A percentile compares a stretch with the other conserved stretches of the same genome.
Evolutionary conservation across 768 basidiomycete genomes (phyloP).

Genomic region (Epithele typhae): DNA sequence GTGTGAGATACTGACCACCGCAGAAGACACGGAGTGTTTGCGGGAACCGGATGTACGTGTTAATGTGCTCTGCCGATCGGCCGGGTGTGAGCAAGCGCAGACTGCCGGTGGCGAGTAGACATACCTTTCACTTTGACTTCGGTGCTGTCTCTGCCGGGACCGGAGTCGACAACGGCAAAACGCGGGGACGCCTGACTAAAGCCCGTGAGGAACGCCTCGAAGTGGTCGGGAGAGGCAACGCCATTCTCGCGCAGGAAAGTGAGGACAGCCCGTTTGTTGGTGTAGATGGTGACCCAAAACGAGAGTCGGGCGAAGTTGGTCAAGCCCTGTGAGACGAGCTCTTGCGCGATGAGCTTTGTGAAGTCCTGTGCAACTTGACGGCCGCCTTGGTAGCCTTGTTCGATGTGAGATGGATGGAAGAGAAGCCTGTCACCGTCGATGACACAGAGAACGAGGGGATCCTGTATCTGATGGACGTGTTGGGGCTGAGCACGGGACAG

Average conservation of each 20-base stretch:
- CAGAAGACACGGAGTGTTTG: conserved; percentile 74
- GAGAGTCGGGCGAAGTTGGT: conserved; percentile 61
- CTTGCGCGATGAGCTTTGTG: conserved; percentile 65
- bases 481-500: too few relatives aligned
- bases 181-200: conserved; percentile 73
- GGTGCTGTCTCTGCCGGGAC: conserved; percentile 53
- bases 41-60: conserved; percentile 66
- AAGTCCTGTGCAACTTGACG: conserved; percentile 54
- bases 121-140: conserved; percentile 71
- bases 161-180: conserved; percentile 67
- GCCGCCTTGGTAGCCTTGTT: conserved; percentile 64
- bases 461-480: conserved; percentile 43
- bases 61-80: conserved; percentile 52
- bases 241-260: conserved; percentile 47
- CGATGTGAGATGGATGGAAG: conserved; percentile 55
- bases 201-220: conserved; percentile 56
- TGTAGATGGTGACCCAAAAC: conserved; percentile 73
- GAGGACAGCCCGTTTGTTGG: conserved; percentile 55
- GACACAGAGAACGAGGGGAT: conserved; percentile 68
- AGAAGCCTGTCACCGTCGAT: conserved; percentile 70
- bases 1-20: conserved; percentile 43
- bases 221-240: conserved; percentile 59
- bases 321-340: conserved; percentile 58
- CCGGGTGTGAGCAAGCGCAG: neutral
- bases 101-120: neutral